Percentiles rank a stretch among this genome's conserved stretches.
These are phyloP conservation scores for Juncus inflexus DNA, from an alignment of 176 grass and related monocot genomes.

Conservation along the genomic window DNA sequence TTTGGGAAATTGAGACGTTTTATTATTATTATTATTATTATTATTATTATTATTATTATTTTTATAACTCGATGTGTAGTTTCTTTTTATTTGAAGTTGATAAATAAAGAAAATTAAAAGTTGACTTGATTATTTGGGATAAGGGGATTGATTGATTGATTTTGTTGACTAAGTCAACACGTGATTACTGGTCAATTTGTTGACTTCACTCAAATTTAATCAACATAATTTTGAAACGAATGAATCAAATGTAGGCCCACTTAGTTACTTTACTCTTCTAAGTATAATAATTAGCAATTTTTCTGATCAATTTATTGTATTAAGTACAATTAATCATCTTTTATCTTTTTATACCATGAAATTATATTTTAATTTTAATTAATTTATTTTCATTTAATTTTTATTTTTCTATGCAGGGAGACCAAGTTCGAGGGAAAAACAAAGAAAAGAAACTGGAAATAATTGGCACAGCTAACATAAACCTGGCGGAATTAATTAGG, in stretches of 20 bases:
- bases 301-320: background rate
- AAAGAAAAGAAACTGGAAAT: slow-evolving; percentile 53
- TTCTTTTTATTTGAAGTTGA: slow-evolving; percentile 12
- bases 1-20: too few species aligned
- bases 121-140: slow-evolving; percentile 4
- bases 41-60: background rate
- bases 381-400: background rate
- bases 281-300: background rate
- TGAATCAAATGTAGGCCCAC: background rate
- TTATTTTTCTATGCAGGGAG: slow-evolving; percentile 51
- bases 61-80: background rate
- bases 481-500: slow-evolving; percentile 65
- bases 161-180: background rate
- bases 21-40: too few species aligned
- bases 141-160: background rate
- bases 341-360: background rate
- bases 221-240: background rate
- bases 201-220: slow-evolving; percentile 7
- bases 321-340: background rate
- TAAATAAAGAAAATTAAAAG: slow-evolving; percentile 2
- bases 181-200: slow-evolving; percentile 1
- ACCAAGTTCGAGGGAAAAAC: slow-evolving; percentile 44
- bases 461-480: slow-evolving; percentile 68
- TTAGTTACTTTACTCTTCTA: background rate
- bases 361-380: too few species aligned